Base-by-base conservation (phyloP, 805 yeast genomes). In the Metschnikowia lachancei region DNA sequence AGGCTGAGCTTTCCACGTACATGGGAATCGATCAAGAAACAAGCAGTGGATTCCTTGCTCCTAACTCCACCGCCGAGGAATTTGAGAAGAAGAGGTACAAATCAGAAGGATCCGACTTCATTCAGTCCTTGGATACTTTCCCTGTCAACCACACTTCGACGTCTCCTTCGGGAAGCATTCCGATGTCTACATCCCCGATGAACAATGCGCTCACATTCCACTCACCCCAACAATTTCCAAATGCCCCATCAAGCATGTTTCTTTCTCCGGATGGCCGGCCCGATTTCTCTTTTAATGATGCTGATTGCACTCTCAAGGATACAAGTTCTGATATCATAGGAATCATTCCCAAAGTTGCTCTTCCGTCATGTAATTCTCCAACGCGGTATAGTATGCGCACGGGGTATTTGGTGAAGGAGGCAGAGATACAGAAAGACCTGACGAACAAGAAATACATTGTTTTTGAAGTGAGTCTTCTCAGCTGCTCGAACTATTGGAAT, bases 401-500 rank as follows among this genome's bases (percentile, higher is more conserved):
- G 1, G 94, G 94, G 0, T 85, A 81, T 49, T 62, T 87, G 44
- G 56, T 83, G 7, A 81, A 77, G 47, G 72, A 72, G 29, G 43
- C 61, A 11, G 30, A 10, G 19, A 60, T 46, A 44, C 18, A 22
- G 18, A 39, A 16, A 19, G 30, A 35, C 5, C 30, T 19, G 13
- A 36, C 19, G 5, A 17, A 17, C 8, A 47, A 45, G 18, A 38
- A 36, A 32, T 66, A 64, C 49, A 50, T 66, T 43, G 70, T 77
- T 3, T 76, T 81, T 50, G 94, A 86, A 55, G 78, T 84, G 6
- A 84, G 81, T 52, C 66, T 87, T 28, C 64, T 87, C 53, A 85
- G 90, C 58, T 86, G 92, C 56, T 88, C 90, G 14, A 78, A 81
- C 32, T 80, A 81, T 34, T 78, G 86, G 63, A 75, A 80, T 45